Conservation (phyloP, 2,329 filamentous ascomycete species). For the Hypoxylon rubiginosum region DNA sequence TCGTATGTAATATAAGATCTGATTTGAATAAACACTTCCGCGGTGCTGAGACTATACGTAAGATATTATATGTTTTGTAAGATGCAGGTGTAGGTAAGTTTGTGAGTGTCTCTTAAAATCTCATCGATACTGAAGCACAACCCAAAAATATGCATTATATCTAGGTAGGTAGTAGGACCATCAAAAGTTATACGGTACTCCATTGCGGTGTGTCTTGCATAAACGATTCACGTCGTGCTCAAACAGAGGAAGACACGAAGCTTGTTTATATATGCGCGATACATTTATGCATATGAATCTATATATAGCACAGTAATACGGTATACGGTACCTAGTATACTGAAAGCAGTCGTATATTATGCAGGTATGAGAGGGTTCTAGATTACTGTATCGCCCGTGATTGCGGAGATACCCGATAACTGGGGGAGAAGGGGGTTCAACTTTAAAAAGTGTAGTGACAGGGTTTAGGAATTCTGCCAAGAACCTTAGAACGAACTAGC, state of each 20-base stretch:
- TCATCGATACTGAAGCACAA: no score
- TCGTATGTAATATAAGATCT: background rate
- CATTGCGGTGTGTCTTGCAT: background rate
- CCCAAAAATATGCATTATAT: background rate
- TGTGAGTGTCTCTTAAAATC: no score
- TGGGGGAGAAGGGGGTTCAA: constrained; percentile 9
- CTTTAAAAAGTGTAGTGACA: constrained; percentile 22
- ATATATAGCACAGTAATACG: constrained; percentile 22
- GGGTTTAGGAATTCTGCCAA: constrained; percentile 38
- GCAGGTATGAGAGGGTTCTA: background rate
- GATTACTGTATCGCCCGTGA: constrained; percentile 10
- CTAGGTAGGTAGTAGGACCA: background rate
- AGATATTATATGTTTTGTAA: no score
- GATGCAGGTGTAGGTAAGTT: background rate
- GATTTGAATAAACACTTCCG: background rate
- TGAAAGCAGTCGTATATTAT: background rate
- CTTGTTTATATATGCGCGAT: background rate
- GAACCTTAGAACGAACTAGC: constrained; percentile 21
- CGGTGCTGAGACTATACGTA: no score
- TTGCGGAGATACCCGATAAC: constrained; percentile 22
- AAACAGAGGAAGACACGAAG: constrained; percentile 17
- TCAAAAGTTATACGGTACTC: background rate
- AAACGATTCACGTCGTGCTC: constrained; percentile 15
- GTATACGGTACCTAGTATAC: background rate
- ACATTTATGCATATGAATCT: background rate